These are phyloP conservation scores for Tillandsia leiboldiana DNA, from an alignment of 176 grass and related monocot species.

Conservation along the genomic window DNA sequence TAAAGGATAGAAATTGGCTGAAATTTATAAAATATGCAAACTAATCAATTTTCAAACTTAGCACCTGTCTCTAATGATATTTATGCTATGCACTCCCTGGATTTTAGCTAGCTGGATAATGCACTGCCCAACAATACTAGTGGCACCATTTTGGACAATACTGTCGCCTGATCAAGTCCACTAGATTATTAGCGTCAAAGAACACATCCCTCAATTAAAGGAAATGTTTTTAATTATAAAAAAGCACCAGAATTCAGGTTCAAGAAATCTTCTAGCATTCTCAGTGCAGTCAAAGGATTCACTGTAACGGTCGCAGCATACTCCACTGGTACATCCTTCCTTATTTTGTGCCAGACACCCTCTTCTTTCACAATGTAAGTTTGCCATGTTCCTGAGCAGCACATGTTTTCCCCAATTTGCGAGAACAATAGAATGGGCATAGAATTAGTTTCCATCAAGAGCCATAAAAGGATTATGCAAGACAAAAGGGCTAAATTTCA, in stretches of 20 bases:
- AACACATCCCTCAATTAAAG: background rate
- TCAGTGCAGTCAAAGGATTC: slow-evolving; percentile 65
- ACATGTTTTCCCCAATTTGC: background rate
- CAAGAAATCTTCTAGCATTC: slow-evolving; percentile 71
- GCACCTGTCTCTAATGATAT: slow-evolving; percentile 89
- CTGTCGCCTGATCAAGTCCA: slow-evolving; percentile 49
- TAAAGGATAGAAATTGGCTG: background rate
- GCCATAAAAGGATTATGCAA: no score
- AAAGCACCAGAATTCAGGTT: slow-evolving; percentile 48
- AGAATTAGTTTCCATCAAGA: no score
- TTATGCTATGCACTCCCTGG: slow-evolving; percentile 55
- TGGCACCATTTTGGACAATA: slow-evolving; percentile 81
- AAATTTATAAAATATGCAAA: background rate
- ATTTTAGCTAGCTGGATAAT: slow-evolving; percentile 75
- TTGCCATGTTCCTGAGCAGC: slow-evolving; percentile 66
- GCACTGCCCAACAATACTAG: slow-evolving; percentile 80
- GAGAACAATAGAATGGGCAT: no score
- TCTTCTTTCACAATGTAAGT: slow-evolving; percentile 63
- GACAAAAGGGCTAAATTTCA: no score
- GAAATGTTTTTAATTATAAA: slow-evolving; percentile 3
- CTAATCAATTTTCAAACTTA: background rate
- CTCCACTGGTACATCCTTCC: slow-evolving; percentile 55
- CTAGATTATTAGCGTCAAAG: background rate
- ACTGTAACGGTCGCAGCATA: slow-evolving; percentile 76
- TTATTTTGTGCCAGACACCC: slow-evolving; percentile 59